Base-by-base conservation (phyloP, 176 grass and related monocot genomes). In the Ensete ventricosum region DNA sequence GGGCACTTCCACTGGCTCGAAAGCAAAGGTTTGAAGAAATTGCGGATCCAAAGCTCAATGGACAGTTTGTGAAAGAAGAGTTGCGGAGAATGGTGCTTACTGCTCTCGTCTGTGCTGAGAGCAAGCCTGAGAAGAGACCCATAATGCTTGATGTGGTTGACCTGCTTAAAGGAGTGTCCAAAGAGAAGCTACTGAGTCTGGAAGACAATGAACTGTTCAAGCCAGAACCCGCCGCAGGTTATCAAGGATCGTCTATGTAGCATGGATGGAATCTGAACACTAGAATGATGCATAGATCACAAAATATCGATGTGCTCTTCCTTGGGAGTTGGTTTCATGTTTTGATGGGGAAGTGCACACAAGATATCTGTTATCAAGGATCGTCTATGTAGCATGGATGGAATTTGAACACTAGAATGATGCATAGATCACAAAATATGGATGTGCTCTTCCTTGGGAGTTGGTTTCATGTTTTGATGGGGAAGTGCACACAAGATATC, bases 161-260 rank as follows among this genome's bases (percentile, higher is more conserved):
- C 67, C 5, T 70, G 67, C 67, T 50, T 50, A 70, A 70, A 50
- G 67, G 48, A 20, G 67, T 70, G 34, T n/a, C 43, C 8, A 70
- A 70, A 51, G 67, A 70, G 67, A 70, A 70, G 67, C 67, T 51
- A 51, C 67, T 70, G 1, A n/a, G 51, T 51, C 10, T 70, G 25
- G 67, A 70, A 70, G 67, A 70, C 10, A 70, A 70, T 11, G 67
- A 70, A 14, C 19, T 69, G 43, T 70, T 70, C 67, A 70, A 70
- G 67, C 17, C 34, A 70, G 67, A 70, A 49, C 13, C 67, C 2
- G 2, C 67, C 21, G 16, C 67, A 20, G 26, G 10, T 26, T 13
- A 65, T 27, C 23, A 13, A 26, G 63, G 63, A 14, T 23, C 25
- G 20, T 21, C 20, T 11, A 21, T 43, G 34, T 43, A 43, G 34